phyloP scores from a whole-genome alignment of 768 basidiomycete species.

The Boletus barrowsii region DNA sequence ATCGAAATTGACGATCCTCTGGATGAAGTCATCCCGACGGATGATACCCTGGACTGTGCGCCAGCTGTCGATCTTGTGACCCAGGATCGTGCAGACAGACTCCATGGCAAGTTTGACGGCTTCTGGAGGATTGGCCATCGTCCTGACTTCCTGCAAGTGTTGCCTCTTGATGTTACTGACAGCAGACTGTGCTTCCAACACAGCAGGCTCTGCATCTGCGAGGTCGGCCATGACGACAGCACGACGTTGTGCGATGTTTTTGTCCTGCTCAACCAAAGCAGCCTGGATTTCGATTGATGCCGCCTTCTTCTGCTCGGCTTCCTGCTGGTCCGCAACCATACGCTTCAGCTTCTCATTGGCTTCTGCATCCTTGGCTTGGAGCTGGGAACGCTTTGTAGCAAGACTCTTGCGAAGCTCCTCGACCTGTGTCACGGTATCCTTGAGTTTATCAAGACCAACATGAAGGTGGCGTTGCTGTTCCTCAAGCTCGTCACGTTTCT shows the following conservation, averaged over 20 bases:
- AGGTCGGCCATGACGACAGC: conserved; percentile 92
- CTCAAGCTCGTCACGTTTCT: conserved; percentile 96
- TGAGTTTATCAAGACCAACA: conserved; percentile 94
- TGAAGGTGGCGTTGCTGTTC: conserved; percentile 99
- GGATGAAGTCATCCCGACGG: conserved; percentile 95
- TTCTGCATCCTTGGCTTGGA: conserved; percentile 90
- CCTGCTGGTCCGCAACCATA: conserved; percentile 98
- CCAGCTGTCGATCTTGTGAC: conserved; percentile 97
- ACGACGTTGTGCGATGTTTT: conserved; percentile 81
- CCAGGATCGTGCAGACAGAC: conserved; percentile 93
- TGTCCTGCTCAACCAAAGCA: conserved; percentile 88
- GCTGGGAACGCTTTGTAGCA: conserved; percentile 87
- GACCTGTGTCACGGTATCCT: conserved; percentile 93
- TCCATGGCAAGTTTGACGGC: conserved; percentile 98
- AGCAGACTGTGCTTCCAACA: conserved; percentile 91
- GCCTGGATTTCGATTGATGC: conserved; percentile 96
- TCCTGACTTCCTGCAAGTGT: conserved; percentile 93
- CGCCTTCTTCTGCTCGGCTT: conserved; percentile 96
- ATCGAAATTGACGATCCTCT: conserved; percentile 93
- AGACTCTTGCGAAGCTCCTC: conserved; percentile 95
- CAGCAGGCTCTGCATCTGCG: conserved; percentile 96
- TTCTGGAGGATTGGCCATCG: conserved; percentile 98
- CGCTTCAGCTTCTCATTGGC: conserved; percentile 97
- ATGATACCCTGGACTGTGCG: conserved; percentile 93
- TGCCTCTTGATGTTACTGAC: conserved; percentile 95